Percentiles rank a stretch among this genome's conserved stretches.
These are phyloP conservation scores for Luvunga scandens DNA, from an alignment of 345 rosid genomes.

Conservation along the genomic window DNA sequence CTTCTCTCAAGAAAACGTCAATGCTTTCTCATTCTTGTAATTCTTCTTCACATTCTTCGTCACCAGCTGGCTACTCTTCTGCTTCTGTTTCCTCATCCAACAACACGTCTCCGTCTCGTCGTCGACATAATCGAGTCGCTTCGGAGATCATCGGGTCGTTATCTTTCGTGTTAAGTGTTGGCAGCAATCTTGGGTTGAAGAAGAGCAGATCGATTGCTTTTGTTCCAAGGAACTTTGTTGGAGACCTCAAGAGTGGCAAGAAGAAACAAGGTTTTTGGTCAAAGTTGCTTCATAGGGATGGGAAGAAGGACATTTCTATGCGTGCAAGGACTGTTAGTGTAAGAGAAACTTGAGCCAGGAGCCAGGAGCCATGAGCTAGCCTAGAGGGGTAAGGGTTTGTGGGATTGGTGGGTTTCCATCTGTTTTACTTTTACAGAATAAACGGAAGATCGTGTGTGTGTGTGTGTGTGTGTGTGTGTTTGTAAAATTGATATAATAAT, in stretches of 20 bases:
- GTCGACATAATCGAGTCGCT: slow-evolving; percentile 34
- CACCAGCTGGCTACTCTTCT: slow-evolving; percentile 1
- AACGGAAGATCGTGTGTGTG: neutral
- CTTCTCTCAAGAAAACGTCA: slow-evolving; percentile 2
- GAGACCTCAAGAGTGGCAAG: slow-evolving; percentile 28
- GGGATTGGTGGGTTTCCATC: neutral
- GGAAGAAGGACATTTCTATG: slow-evolving; percentile 35
- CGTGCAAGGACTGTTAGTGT: slow-evolving; percentile 5
- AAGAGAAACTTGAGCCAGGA: neutral
- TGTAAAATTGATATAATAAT: neutral
- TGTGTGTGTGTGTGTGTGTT: no score
- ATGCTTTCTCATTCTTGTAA: neutral
- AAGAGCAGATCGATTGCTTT: slow-evolving; percentile 77
- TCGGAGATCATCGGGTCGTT: slow-evolving; percentile 37
- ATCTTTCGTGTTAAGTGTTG: slow-evolving; percentile 36
- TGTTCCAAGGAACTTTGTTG: slow-evolving; percentile 30
- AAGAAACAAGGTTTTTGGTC: slow-evolving; percentile 70
- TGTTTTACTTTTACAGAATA: neutral
- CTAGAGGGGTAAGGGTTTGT: neutral
- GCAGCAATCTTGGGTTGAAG: slow-evolving; percentile 39
- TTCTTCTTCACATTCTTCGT: neutral
- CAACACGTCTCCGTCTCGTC: slow-evolving; percentile 26
- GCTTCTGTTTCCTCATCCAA: slow-evolving; percentile 14
- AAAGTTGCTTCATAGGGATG: slow-evolving; percentile 51
- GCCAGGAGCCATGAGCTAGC: neutral